Evolutionary conservation across 257 asterid species (phyloP), one percentile per base, ranked within the genome.

Genomic region (Scutellaria barbata): DNA sequence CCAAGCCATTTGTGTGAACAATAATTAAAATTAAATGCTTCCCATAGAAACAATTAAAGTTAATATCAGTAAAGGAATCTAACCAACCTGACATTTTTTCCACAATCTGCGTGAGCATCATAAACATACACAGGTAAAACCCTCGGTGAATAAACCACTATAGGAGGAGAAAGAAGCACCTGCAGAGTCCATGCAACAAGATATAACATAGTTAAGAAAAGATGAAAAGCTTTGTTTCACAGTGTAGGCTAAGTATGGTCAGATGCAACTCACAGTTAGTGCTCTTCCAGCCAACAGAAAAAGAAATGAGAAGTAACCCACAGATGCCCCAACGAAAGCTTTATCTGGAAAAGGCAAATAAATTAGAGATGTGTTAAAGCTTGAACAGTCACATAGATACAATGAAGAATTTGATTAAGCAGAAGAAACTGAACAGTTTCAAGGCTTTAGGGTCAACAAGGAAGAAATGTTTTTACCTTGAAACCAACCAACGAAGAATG

Each of bases 101-200:
- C 99, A 86, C 88, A 87, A 84, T 95, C 99, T 42, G 99, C 99
- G 82, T 92, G 99, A 77, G 99, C 98, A 92, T 95, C 99, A 69
- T 95, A 95, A 79, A 95, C 92, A 83, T 95, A 95, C 51, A 95
- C 99, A 43, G 99, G 99, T 81, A 95, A 76, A 43, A 95, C 98
- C 82, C 99, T 84, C 11, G 99, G 98, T 72, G 99, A 95, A 81
- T 95, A 95, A 73, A 95, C 97, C 62, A 92, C 99, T 52, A 95
- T 85, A 56, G 99, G 98, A 76, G 99, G 99, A 72, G 99, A 95
- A 79, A 92, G 99, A 77, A 95, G 95, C 79, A 92, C 99, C 99
- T 95, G 82, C 57, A 71, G 74, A 65, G 52, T 64, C 60, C 63
- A 42, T 30, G 71, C 55, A 63, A 50, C 63, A 37, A 69, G 40